Conservation (phyloP, 2,329 filamentous ascomycete species). For the Scytalidium lignicola region DNA sequence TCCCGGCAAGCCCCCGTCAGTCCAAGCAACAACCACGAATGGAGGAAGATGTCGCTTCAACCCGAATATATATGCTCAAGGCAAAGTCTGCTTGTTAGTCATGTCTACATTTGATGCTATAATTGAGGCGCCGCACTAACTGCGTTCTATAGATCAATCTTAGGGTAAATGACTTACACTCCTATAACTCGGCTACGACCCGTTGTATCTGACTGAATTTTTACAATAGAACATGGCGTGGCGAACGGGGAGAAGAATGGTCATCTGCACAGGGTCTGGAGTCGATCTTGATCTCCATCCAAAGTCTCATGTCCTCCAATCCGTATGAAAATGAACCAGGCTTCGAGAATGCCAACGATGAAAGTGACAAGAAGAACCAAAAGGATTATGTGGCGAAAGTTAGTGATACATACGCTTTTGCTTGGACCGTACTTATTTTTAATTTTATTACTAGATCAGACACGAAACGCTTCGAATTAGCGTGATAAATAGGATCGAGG, state of each 20-base stretch:
- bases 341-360: slow-evolving; percentile 69
- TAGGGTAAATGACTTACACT: slow-evolving; percentile 54
- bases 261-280: slow-evolving; percentile 93
- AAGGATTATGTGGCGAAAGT: slow-evolving; percentile 76
- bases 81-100: slow-evolving; percentile 86
- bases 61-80: slow-evolving; percentile 88
- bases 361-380: slow-evolving; percentile 67
- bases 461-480: slow-evolving; percentile 87
- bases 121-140: slow-evolving; percentile 13
- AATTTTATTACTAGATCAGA: slow-evolving; percentile 58
- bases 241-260: slow-evolving; percentile 89
- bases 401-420: background rate
- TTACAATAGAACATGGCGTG: slow-evolving; percentile 77
- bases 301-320: slow-evolving; percentile 90
- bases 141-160: slow-evolving; percentile 62
- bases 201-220: slow-evolving; percentile 8
- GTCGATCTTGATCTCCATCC: slow-evolving; percentile 90
- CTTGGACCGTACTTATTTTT: slow-evolving; percentile 2
- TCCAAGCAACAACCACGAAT: slow-evolving; percentile 78
- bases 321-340: slow-evolving; percentile 97
- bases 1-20: slow-evolving; percentile 59
- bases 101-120: background rate
- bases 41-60: slow-evolving; percentile 86
- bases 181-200: background rate
- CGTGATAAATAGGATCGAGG: slow-evolving; percentile 80